These are phyloP conservation scores for Prunus mume DNA, from an alignment of 306 rosid genomes.

Conservation along the genomic window DNA sequence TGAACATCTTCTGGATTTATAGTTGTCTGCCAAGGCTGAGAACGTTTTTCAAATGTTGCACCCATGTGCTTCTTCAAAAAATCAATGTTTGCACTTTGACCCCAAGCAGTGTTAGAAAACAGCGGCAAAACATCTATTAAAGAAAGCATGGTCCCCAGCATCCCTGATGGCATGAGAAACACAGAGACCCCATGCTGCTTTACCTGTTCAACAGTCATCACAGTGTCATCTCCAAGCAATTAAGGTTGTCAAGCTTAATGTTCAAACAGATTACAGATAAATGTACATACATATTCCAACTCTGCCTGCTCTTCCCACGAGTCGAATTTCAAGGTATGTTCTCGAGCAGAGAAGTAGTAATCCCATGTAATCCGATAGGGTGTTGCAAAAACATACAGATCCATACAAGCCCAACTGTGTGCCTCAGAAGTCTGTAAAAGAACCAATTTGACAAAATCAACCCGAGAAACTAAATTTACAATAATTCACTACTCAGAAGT, in stretches of 20 bases:
- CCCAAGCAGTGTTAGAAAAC: constrained; percentile 88
- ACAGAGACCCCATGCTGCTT: constrained; percentile 94
- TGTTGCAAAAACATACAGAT: constrained; percentile 90
- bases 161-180: constrained; percentile 99
- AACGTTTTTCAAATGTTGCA: constrained; percentile 75
- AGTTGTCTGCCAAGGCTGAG: constrained; percentile 66
- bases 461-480: background rate
- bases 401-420: constrained; percentile 99
- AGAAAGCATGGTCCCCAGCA: constrained; percentile 90
- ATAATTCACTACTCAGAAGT: background rate
- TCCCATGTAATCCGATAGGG: constrained; percentile 98
- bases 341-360: constrained; percentile 82
- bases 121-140: constrained; percentile 82
- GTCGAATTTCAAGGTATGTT: constrained; percentile 70
- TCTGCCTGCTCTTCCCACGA: constrained; percentile 99
- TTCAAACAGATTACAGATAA: constrained; percentile 20
- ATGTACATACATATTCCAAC: constrained; percentile 81
- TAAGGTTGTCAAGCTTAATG: background rate
- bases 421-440: constrained; percentile 71
- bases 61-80: constrained; percentile 93
- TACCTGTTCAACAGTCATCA: constrained; percentile 55
- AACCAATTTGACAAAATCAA: background rate
- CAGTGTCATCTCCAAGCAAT: constrained; percentile 22
- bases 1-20: constrained; percentile 85
- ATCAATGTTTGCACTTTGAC: constrained; percentile 76